phyloP scores from a whole-genome alignment of 805 yeast species.

The Naumovozyma baii region DNA sequence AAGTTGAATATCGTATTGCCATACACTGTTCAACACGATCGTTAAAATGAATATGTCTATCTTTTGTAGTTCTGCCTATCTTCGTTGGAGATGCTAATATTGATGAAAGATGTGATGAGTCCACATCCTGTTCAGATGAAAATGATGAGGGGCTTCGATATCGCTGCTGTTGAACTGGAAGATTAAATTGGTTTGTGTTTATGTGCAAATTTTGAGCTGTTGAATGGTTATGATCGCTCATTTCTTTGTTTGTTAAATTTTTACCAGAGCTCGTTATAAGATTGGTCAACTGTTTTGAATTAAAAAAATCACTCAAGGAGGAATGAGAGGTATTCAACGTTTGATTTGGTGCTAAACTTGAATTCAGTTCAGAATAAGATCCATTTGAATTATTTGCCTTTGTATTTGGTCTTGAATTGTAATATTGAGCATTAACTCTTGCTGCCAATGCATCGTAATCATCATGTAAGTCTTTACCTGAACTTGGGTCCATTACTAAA shows the following conservation, averaged over 20 bases:
- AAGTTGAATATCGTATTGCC: constrained; percentile 39
- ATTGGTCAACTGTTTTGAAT: background rate
- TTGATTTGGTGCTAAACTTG: background rate
- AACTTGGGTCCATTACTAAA: constrained; percentile 20
- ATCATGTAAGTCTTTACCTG: constrained; percentile 18
- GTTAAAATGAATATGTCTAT: constrained; percentile 79
- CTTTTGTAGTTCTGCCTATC: constrained; percentile 7
- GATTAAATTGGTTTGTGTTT: background rate
- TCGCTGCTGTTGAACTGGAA: background rate
- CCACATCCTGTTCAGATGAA: background rate
- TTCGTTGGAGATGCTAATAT: constrained; percentile 14
- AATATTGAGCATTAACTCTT: constrained; percentile 31
- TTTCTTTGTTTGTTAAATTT: no score
- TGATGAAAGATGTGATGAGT: constrained; percentile 6
- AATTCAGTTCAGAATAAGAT: background rate
- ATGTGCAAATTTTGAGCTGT: background rate
- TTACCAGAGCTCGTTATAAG: no score
- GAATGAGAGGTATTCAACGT: background rate
- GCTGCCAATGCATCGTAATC: constrained; percentile 30
- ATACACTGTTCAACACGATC: constrained; percentile 93
- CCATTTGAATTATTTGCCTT: no score
- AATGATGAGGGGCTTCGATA: background rate
- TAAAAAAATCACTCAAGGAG: background rate
- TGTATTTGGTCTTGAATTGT: background rate
- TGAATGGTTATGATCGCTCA: no score